Evolutionary conservation across 2,329 filamentous ascomycete genomes (phyloP).

Genomic region (Fusarium nelsonii): DNA sequence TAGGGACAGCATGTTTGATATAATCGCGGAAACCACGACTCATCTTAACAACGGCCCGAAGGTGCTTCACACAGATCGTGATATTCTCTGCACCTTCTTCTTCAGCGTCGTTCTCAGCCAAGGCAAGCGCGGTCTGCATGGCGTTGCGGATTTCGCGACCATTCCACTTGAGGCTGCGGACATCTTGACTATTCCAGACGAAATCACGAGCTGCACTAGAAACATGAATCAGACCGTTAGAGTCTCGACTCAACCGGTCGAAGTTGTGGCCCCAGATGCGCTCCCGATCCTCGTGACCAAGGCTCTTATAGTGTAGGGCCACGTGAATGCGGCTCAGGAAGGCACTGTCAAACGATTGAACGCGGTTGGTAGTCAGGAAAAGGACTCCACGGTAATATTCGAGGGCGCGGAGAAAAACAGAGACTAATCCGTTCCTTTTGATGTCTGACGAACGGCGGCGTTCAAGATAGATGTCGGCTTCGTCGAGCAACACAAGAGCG

Average conservation of each 20-base stretch:
- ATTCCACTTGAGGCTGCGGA: conserved; percentile 57
- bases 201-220: conserved; percentile 56
- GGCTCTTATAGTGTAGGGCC: conserved; percentile 59
- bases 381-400: conserved; percentile 65
- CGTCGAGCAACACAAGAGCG: conserved; percentile 68
- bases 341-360: conserved; percentile 61
- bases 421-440: conserved; percentile 61
- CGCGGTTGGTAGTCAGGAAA: conserved; percentile 65
- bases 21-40: conserved; percentile 53
- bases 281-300: conserved; percentile 57
- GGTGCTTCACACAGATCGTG: conserved; percentile 50
- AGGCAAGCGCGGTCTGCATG: conserved; percentile 60
- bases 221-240: conserved; percentile 54
- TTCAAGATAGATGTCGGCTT: conserved; percentile 72
- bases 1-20: conserved; percentile 41
- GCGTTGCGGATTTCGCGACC: conserved; percentile 59
- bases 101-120: conserved; percentile 58
- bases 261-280: conserved; percentile 62
- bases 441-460: conserved; percentile 60
- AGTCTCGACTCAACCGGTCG: conserved; percentile 59
- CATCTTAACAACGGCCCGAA: conserved; percentile 54
- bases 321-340: conserved; percentile 64
- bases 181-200: conserved; percentile 54
- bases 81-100: conserved; percentile 52
- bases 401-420: conserved; percentile 63